A percentile compares a stretch with the other conserved stretches of the same genome.
These are phyloP conservation scores for Collybia mongolica DNA, from an alignment of 768 basidiomycete genomes.

Conservation along the genomic window DNA sequence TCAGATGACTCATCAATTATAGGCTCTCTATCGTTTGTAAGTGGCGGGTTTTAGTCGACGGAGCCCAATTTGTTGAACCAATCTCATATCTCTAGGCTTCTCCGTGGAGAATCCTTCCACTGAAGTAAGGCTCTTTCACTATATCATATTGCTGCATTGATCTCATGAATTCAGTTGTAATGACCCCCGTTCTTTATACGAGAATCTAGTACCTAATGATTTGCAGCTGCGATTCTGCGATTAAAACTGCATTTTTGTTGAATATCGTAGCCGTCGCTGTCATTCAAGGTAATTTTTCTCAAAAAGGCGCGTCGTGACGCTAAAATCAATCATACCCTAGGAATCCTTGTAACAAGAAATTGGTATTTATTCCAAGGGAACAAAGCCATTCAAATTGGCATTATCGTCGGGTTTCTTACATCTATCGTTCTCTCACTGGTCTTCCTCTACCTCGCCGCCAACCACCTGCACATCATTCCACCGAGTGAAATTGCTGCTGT, in stretches of 20 bases:
- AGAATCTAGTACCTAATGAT: not conserved
- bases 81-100: constrained; percentile 16
- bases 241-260: constrained; percentile 22
- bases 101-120: constrained; percentile 21
- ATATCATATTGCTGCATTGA: not conserved
- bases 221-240: constrained; percentile 25
- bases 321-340: constrained; percentile 15
- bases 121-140: constrained; percentile 15
- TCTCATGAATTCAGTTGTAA: no score
- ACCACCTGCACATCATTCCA: constrained; percentile 13
- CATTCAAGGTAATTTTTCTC: constrained; percentile 27
- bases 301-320: no score
- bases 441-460: constrained; percentile 24
- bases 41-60: no score
- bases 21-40: constrained; percentile 18
- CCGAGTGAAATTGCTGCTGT: not conserved
- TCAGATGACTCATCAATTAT: not conserved
- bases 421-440: constrained; percentile 27
- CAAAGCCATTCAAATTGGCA: constrained; percentile 20
- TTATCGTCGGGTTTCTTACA: constrained; percentile 25
- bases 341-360: constrained; percentile 36
- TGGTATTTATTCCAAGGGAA: constrained; percentile 40
- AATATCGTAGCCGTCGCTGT: constrained; percentile 27
- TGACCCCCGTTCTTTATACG: not conserved
- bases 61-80: no score